These are phyloP conservation scores for Cylindrotheca fusiformis DNA, from an alignment of 108 stramenopile genomes.

Conservation along the genomic window DNA sequence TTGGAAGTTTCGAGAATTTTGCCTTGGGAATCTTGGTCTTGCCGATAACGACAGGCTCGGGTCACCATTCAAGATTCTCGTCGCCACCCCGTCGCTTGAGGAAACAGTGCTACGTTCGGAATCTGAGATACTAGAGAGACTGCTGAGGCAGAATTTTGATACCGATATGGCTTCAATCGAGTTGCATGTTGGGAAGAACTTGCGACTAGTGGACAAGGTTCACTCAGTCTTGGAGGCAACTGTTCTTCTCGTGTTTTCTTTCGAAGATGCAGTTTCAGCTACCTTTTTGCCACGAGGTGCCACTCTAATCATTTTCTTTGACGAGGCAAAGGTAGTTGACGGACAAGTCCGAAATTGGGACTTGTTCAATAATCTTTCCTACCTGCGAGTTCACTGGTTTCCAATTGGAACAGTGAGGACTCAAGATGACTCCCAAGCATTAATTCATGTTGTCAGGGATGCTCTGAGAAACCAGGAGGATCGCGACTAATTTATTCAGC, in stretches of 20 bases:
- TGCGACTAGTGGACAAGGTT: conserved; percentile 5
- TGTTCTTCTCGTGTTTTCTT: conserved; percentile 14
- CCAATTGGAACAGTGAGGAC: no score
- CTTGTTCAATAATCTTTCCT: conserved; percentile 39
- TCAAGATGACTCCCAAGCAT: no score
- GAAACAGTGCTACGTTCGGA: neutral
- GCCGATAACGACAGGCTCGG: neutral
- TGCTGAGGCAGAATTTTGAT: neutral
- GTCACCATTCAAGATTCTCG: neutral
- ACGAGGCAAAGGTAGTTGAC: conserved; percentile 9
- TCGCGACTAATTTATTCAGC: no score
- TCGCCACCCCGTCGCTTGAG: neutral
- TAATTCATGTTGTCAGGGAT: no score
- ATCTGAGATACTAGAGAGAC: neutral
- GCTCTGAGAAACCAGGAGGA: no score
- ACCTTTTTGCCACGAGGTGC: conserved; percentile 56
- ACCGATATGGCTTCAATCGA: neutral
- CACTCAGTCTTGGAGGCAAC: conserved; percentile 12
- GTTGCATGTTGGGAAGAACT: neutral
- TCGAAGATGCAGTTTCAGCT: conserved; percentile 31
- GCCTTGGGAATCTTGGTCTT: conserved; percentile 40
- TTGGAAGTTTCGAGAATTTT: conserved; percentile 47
- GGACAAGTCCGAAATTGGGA: conserved; percentile 37
- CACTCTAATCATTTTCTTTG: conserved; percentile 37
- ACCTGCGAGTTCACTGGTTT: conserved; percentile 61